phyloP scores from a whole-genome alignment of 345 rosid genomes.

The Balakata baccata region DNA sequence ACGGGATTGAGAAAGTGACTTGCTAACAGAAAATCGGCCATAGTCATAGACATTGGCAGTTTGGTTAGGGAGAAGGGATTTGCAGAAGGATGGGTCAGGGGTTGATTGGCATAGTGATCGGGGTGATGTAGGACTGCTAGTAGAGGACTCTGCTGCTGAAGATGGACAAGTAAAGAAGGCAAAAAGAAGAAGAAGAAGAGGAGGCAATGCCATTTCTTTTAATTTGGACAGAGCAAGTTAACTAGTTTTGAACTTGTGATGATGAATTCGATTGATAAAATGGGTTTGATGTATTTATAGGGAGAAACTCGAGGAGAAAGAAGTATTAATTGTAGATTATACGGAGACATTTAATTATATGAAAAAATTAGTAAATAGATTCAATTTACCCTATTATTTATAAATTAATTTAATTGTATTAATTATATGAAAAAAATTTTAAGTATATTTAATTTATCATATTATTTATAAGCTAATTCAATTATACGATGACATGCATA shows the following conservation, averaged over 20 bases:
- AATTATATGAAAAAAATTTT: too few species aligned
- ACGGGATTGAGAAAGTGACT: slow-evolving; percentile 57
- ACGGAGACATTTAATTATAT: too few species aligned
- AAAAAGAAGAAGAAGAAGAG: slow-evolving; percentile 25
- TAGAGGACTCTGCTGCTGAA: slow-evolving; percentile 23
- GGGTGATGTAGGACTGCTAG: slow-evolving; percentile 28
- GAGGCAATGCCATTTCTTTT: slow-evolving; percentile 12
- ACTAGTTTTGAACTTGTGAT: neutral
- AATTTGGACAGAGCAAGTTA: neutral
- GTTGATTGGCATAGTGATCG: slow-evolving; percentile 49
- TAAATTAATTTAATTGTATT: too few species aligned
- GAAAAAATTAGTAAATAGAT: too few species aligned
- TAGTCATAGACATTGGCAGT: slow-evolving; percentile 48
- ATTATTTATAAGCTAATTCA: too few species aligned
- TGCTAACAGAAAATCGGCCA: slow-evolving; percentile 53
- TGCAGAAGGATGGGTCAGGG: slow-evolving; percentile 65
- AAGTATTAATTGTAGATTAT: too few species aligned
- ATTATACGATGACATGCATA: too few species aligned
- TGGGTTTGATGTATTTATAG: slow-evolving; percentile 23
- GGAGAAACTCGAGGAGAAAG: neutral
- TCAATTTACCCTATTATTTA: too few species aligned
- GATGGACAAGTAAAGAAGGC: slow-evolving; percentile 25
- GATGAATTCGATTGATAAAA: slow-evolving; percentile 3
- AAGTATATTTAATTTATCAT: too few species aligned
- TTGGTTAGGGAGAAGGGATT: slow-evolving; percentile 50